Evolutionary conservation across 2,329 filamentous ascomycete species (phyloP), one percentile per base, ranked within the genome.

Genomic region (Orbilia blumenaviensis): DNA sequence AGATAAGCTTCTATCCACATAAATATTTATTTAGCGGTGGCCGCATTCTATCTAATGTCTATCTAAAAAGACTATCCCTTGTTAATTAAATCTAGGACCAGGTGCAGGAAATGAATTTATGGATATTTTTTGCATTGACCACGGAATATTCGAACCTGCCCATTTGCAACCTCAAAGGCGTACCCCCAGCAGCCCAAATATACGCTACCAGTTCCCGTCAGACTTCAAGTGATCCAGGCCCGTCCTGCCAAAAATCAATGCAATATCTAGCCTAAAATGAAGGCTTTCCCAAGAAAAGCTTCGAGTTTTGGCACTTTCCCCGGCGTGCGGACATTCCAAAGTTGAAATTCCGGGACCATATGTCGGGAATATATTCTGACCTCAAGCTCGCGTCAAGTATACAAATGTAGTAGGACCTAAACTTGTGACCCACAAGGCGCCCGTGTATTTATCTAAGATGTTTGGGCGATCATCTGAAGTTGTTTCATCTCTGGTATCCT

Each of bases 361-460:
- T 23, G 52, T 61, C 32, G 52, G 29, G 29, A 42, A 68, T 61
- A 67, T 50, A n/a, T n/a, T n/a, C 42, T 41, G 18, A 42, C 54
- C 41, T 16, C 18, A 41, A 52, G 42, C 27, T 68, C 66, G 54
- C 36, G 16, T 52, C 29, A 61, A 14, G 16, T 21, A 61, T 46
- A 61, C 54, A 5, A 42, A 68, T 25, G 21, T n/a, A 32, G 66
- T 46, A 46, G n/a, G 38, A 18, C 34, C n/a, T 12, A 32, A 16
- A 36, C 23, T 27, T 21, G 21, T 29, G 21, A 9, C 36, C 23
- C 44, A 23, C 41, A 52, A 18, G 21, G 25, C 6, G 27, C 27
- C 42, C 32, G n/a, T 1, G 12, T 23, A 27, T 68, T 50, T 27
- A 61, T 48, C 21, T 61, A 27, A 27, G 18, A n/a, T 4, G 38